Base-by-base conservation (phyloP, 805 yeast species). In the Saccharomycopsis microspora region DNA sequence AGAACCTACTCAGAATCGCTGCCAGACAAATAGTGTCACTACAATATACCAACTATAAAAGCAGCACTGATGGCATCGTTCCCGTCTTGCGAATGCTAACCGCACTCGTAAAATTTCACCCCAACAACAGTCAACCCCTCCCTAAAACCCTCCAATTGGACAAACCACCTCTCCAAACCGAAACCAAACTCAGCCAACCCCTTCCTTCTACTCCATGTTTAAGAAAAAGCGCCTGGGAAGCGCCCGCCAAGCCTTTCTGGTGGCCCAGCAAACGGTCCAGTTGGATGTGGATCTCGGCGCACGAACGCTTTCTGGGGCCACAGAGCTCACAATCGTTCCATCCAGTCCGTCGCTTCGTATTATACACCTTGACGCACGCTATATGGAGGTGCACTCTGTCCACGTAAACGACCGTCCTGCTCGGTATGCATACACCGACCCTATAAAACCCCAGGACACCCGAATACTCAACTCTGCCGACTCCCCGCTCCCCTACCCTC, bases 271-370 rank as follows among this genome's bases (percentile, higher is more conserved):
- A 62, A 75, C 83, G 55, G 84, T 90, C 9, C 72, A 76, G 30
- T 64, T 90, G 19, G 95, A 89, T 60, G 77, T 90, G 3, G 95
- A 88, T 60, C 66, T 89, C 40, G 72, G 78, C n/a, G 67, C 70
- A 11, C 71, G 75, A 52, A 57, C 66, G 27, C 65, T 88, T 4
- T 59, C 58, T 0, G 98, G 97, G 10, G 72, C 75, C 55, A 87
- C 97, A 0, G 97, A 89, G 58, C 65, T 93, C 33, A 82, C 93
- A 1, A 69, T 89, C 3, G 70, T 85, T 11, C 97, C 98, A 0
- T 66, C 76, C 10, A 76, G 79, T 45, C 66, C 79, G 27, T 57
- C 68, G 1, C 65, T 90, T 41, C 76, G 74, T 49, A 66, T 67
- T 7, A 67, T 93, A 30, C 75, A 76, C 45, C 67, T 93, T 45